phyloP scores from a whole-genome alignment of 768 basidiomycete genomes.

The Lentinula guzmanii region DNA sequence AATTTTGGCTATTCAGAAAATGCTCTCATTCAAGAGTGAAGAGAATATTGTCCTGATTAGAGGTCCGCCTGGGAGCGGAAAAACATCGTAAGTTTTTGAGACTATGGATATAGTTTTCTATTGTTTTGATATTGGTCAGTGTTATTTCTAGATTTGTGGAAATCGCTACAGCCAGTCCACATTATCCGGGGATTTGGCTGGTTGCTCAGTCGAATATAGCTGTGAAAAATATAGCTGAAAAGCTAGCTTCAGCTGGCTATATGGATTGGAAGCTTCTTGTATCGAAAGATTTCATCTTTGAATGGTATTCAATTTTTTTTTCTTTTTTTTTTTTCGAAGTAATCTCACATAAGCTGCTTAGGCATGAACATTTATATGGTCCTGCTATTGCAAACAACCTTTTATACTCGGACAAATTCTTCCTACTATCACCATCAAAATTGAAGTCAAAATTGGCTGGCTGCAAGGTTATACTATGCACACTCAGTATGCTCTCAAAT shows the following conservation, averaged over 20 bases:
- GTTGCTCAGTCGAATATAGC: conserved; percentile 84
- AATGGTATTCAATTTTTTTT: conserved; percentile 44
- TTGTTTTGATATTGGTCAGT: neutral
- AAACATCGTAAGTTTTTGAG: conserved; percentile 37
- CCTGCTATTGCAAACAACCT: conserved; percentile 36
- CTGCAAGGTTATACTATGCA: conserved; percentile 64
- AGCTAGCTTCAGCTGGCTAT: conserved; percentile 52
- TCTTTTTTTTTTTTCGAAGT: conserved; percentile 5
- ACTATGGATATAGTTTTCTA: neutral
- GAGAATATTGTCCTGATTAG: conserved; percentile 39
- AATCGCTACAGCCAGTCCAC: conserved; percentile 31
- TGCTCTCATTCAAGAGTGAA: conserved; percentile 32
- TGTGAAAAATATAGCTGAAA: conserved; percentile 86
- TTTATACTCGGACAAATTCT: conserved; percentile 43
- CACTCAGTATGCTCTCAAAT: conserved; percentile 69
- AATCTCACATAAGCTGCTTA: conserved; percentile 19
- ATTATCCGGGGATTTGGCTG: conserved; percentile 59
- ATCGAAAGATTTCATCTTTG: conserved; percentile 57
- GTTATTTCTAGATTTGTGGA: conserved; percentile 63
- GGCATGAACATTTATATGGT: conserved; percentile 78
- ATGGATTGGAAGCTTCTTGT: conserved; percentile 60
- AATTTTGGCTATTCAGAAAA: conserved; percentile 38
- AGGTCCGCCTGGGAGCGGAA: conserved; percentile 65
- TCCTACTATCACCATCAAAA: conserved; percentile 10
- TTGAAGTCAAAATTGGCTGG: conserved; percentile 25